phyloP scores from a whole-genome alignment of 306 rosid genomes.

The Spatholobus suberectus region DNA sequence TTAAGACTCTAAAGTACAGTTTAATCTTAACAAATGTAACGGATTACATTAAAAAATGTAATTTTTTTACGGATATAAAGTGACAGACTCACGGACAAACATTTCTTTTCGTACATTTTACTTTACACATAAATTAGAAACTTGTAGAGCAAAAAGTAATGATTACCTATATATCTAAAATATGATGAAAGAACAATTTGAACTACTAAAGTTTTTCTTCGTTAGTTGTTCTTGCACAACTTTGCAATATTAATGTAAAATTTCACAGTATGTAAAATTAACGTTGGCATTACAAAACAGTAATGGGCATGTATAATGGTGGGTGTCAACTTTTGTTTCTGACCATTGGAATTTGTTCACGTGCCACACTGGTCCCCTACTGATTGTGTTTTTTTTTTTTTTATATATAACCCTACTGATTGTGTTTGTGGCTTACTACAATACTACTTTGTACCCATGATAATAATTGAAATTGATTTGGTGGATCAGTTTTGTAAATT shows the following conservation, averaged over 20 bases:
- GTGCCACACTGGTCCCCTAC: slow-evolving; percentile 2
- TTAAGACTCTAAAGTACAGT: background rate
- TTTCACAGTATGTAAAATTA: background rate
- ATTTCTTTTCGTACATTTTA: background rate
- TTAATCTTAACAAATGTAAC: background rate
- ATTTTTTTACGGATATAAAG: background rate
- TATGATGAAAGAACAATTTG: background rate
- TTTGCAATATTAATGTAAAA: background rate
- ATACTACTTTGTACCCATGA: background rate
- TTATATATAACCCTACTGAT: no score
- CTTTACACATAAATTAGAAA: background rate
- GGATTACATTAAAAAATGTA: background rate
- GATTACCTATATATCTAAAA: background rate
- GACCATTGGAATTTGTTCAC: slow-evolving; percentile 12
- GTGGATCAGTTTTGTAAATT: background rate
- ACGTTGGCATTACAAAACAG: background rate
- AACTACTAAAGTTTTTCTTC: background rate
- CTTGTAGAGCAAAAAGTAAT: background rate
- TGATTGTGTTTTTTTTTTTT: no score
- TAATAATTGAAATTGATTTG: slow-evolving; percentile 2
- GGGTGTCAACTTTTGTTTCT: background rate
- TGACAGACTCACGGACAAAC: background rate
- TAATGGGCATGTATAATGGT: background rate
- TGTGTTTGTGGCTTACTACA: background rate
- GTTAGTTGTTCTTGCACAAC: background rate